phyloP scores from a whole-genome alignment of 2,329 filamentous ascomycete species.

The Juglanconis oblonga region DNA sequence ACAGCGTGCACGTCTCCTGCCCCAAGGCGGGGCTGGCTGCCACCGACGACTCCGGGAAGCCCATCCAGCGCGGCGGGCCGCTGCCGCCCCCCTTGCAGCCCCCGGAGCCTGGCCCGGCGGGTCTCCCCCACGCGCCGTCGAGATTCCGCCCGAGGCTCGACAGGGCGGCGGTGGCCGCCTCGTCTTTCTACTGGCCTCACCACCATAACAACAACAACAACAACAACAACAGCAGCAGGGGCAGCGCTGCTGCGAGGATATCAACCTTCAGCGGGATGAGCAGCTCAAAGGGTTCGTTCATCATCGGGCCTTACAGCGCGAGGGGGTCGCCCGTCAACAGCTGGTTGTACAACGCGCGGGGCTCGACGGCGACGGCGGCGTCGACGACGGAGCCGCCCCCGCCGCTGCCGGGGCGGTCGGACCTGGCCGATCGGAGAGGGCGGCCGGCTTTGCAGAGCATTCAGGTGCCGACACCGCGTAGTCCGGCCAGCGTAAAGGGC shows the following conservation, averaged over 20 bases:
- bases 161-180: no score
- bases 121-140: no score
- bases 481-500: neutral
- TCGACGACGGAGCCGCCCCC: neutral
- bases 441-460: slow-evolving; percentile 9
- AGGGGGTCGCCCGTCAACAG: neutral
- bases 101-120: no score
- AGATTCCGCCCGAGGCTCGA: no score
- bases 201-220: no score
- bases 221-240: no score
- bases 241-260: no score
- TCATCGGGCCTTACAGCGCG: no score
- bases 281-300: neutral
- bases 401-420: neutral
- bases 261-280: neutral
- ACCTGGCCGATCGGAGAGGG: slow-evolving; percentile 5
- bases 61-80: no score
- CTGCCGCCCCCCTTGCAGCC: neutral
- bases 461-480: neutral
- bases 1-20: slow-evolving; percentile 3
- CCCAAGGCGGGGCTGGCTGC: neutral
- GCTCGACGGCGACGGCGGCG: neutral
- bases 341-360: neutral
- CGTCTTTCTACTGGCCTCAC: no score
- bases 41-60: no score